Conservation (phyloP, 2,329 filamentous ascomycete species). For the Pseudogymnoascus sp. region DNA sequence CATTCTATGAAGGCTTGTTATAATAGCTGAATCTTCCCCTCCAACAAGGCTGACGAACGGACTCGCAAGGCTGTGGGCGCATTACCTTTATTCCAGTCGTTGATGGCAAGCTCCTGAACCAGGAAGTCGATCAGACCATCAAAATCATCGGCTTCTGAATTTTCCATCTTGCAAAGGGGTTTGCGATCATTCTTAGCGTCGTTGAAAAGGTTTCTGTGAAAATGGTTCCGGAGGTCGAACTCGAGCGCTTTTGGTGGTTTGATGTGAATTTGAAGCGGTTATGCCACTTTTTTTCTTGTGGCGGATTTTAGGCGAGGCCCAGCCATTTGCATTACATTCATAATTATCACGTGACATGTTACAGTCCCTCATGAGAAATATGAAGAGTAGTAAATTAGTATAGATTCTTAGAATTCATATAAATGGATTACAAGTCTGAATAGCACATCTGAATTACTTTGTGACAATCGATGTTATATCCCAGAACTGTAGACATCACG, state of each 20-base stretch:
- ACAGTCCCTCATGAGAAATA: not conserved
- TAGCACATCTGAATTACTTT: not conserved
- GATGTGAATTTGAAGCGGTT: slow-evolving; percentile 4
- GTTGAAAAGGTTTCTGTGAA: slow-evolving; percentile 3
- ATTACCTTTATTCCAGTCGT: slow-evolving; percentile 8
- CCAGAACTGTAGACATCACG: not conserved
- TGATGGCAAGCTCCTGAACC: slow-evolving; percentile 4
- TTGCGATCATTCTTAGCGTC: slow-evolving; percentile 7
- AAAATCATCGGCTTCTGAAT: slow-evolving; percentile 7
- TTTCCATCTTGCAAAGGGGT: not conserved
- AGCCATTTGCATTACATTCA: slow-evolving; percentile 3
- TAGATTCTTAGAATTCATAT: not conserved
- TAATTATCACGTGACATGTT: not conserved
- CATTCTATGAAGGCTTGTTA: not conserved
- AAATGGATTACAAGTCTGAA: not conserved
- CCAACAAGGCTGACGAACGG: slow-evolving; percentile 1
- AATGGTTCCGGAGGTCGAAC: slow-evolving; percentile 8
- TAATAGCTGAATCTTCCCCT: not conserved
- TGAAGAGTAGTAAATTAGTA: not conserved
- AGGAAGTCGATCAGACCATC: slow-evolving; percentile 3
- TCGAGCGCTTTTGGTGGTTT: slow-evolving; percentile 2
- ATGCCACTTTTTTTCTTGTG: slow-evolving; percentile 7
- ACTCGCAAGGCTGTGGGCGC: slow-evolving; percentile 5
- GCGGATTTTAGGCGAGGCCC: not conserved
- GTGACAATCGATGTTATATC: not conserved